Evolutionary conservation across 495 filamentous ascomycete genomes (phyloP), one percentile per base, ranked within the genome.

Genomic region (Eremomyces bilateralis): DNA sequence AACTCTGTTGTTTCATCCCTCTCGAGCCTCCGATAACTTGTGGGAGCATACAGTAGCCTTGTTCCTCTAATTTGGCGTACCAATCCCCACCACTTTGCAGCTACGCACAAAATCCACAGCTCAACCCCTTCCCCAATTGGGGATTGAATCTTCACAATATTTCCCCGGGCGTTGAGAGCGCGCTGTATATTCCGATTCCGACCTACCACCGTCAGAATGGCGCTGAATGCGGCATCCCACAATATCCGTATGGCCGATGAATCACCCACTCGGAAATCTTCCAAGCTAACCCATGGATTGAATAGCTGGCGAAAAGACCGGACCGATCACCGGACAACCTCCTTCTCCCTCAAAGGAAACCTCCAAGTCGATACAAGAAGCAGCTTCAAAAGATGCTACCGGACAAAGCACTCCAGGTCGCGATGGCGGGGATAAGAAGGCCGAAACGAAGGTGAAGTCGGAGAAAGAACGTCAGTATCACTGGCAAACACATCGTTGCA

Each of bases 381-480:
- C 46, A 16, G 41, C 56, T 3, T 36, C 49, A n/a, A 13, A 36
- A 20, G 57, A 60, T 29, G 36, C 42, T 10, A 50, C 44, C n/a
- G 54, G 57, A 5, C 49, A 59, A 30, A 46, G 40, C 31, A 46
- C 46, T 8, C 46, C 53, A 1, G 54, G 53, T 13, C 29, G 41
- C 25, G 54, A 59, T 28, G 48, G 52, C 24, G 56, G 52, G 16
- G 53, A 56, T 21, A 45, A 48, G 35, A 38, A 46, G 20, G 45
- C 24, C 2, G 42, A 34, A 10, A 54, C 49, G 46, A 60, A 59
- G 34, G 45, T 44, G 33, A 60, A 60, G 46, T 47, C 42, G 11
- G 57, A 52, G 38, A 54, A 52, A 38, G 53, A 61, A 39, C 49
- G 44, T 47, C 20, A 15, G 44, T 20, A n/a, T 32, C 15, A 25